Evolutionary conservation across 441 rosid species (phyloP), one percentile per base, ranked within the genome.

Genomic region (Viola pubescens): DNA sequence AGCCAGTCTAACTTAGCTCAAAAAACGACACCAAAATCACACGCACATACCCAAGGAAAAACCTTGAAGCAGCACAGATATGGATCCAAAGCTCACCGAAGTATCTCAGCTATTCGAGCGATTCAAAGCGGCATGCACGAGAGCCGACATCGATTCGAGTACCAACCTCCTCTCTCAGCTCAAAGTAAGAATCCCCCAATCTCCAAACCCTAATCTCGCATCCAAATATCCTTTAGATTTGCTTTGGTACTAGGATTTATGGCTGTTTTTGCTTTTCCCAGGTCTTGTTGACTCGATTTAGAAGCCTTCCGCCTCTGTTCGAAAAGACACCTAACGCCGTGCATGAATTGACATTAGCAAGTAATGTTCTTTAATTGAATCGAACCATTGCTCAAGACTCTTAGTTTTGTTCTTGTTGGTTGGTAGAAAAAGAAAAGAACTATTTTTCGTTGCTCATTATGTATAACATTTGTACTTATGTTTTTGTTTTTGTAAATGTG

Each of bases 41-140:
- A 6, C 46, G 10, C 3, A 1, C 46, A 6, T 43, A 1, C 46
- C 46, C 46, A 1, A 43, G 5, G 37, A 9, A 0, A 37, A 11
- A 13, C 8, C 42, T 45, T n/a, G 48, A 9, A 45, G 9, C 48
- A 41, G 6, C 55, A 10, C 7, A 50, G 64, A 16, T 3, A 92
- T 92, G 98, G 97, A 89, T 86, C 92, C 92, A 42, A 88, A 83
- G 79, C 71, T 82, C 12, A 77, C 82, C 0, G 95, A 92, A 72
- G 85, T 85, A 4, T 83, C 86, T 6, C 97, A 87, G 81, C 81
- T 74, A 47, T 88, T 92, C 70, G 86, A 83, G 74, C 82, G 92
- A 34, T 84, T 88, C 73, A 89, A 89, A 63, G 94, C 97, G 1
- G 89, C 97, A 0, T 78, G 79, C 47, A 64, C 77, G 41, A 78